These are phyloP conservation scores for Tuber microsphaerosporum DNA, from an alignment of 495 filamentous ascomycete genomes.

Conservation along the genomic window DNA sequence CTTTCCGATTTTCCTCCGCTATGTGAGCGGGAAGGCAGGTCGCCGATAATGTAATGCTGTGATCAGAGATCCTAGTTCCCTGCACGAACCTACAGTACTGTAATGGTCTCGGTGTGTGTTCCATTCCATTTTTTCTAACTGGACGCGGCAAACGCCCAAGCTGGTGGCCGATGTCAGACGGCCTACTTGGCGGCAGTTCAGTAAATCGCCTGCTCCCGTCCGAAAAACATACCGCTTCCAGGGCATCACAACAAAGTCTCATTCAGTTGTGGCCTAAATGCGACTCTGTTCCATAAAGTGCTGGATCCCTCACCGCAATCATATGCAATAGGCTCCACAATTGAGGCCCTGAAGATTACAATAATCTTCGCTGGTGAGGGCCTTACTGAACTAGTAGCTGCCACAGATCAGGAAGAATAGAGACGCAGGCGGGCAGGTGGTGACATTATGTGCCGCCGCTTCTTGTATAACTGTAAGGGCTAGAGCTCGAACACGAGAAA, in stretches of 20 bases:
- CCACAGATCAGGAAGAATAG: not conserved
- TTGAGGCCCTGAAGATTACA: not conserved
- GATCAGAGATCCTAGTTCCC: constrained; percentile 30
- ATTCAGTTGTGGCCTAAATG: no score
- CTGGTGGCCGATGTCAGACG: constrained; percentile 35
- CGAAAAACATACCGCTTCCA: constrained; percentile 8
- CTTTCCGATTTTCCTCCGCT: constrained; percentile 17
- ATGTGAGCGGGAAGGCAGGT: constrained; percentile 17
- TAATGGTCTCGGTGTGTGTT: constrained; percentile 20
- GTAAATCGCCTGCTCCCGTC: constrained; percentile 19
- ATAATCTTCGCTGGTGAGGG: not conserved
- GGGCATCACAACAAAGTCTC: not conserved
- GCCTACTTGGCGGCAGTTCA: constrained; percentile 29
- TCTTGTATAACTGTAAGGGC: not conserved
- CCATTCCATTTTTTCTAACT: constrained; percentile 32
- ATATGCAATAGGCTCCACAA: not conserved
- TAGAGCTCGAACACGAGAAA: not conserved
- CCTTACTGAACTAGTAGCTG: not conserved
- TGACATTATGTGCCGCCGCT: not conserved
- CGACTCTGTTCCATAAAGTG: not conserved
- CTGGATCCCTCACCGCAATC: not conserved
- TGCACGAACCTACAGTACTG: constrained; percentile 17
- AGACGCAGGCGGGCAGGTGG: not conserved
- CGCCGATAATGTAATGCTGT: constrained; percentile 20
- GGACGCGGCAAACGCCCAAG: constrained; percentile 21